Evolutionary conservation across 23 red algal species (phyloP).

Genomic region (Pyropia yezoensis): DNA sequence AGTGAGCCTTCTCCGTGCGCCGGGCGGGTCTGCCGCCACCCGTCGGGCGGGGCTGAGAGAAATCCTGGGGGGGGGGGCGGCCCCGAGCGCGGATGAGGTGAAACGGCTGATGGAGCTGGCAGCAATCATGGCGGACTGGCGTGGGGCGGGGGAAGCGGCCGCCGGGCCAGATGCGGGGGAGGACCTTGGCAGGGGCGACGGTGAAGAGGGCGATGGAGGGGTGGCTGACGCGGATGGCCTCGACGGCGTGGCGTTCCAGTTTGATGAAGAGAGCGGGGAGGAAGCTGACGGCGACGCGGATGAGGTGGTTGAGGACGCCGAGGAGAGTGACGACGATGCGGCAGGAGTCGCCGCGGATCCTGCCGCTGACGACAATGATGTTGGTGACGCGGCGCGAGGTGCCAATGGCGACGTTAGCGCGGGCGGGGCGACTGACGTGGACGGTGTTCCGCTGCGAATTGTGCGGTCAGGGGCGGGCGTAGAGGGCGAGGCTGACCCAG

Average conservation of each 20-base stretch:
- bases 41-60: constrained; percentile 22
- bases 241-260: constrained; percentile 46
- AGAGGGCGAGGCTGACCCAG: constrained; percentile 17
- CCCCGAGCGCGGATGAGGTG: constrained; percentile 34
- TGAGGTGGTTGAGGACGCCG: constrained; percentile 7
- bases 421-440: constrained; percentile 18
- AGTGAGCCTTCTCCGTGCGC: constrained; percentile 35
- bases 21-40: constrained; percentile 16
- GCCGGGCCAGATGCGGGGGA: background rate
- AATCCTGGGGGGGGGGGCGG: constrained; percentile 26
- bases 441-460: constrained; percentile 46
- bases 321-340: constrained; percentile 7
- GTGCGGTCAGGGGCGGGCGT: constrained; percentile 19
- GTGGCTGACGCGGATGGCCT: constrained; percentile 28
- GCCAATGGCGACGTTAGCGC: constrained; percentile 16
- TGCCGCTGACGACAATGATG: constrained; percentile 3
- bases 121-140: constrained; percentile 54
- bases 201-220: constrained; percentile 6
- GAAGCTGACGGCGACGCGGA: constrained; percentile 2
- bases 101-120: constrained; percentile 36
- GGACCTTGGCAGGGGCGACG: background rate
- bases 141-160: constrained; percentile 16
- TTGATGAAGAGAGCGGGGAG: constrained; percentile 52
- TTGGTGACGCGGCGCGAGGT: background rate
- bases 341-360: constrained; percentile 5